A percentile compares a stretch with the other conserved stretches of the same genome.
Evolutionary conservation across 116 monocot species (phyloP).

Genomic region (Posidonia oceanica): DNA sequence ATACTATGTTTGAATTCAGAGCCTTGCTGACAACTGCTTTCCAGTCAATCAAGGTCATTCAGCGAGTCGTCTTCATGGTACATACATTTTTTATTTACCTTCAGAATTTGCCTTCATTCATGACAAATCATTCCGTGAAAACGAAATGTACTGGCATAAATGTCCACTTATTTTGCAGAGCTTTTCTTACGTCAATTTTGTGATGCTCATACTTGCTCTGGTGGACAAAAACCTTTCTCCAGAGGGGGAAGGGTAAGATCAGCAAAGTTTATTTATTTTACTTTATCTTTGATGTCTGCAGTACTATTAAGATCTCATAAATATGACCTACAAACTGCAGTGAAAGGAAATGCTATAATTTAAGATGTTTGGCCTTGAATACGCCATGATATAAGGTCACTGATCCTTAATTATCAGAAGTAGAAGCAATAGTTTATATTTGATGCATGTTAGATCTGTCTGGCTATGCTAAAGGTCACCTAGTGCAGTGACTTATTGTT

Average conservation of each 20-base stretch:
- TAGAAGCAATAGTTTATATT: too few species aligned
- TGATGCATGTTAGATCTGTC: neutral
- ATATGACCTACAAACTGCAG: too few species aligned
- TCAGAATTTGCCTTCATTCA: slow-evolving; percentile 3
- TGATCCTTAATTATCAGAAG: too few species aligned
- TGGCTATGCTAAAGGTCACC: neutral
- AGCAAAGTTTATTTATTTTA: neutral
- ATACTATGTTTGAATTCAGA: slow-evolving; percentile 25
- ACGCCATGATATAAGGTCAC: too few species aligned
- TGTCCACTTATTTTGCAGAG: slow-evolving; percentile 31
- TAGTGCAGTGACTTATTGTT: neutral
- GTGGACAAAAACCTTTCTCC: slow-evolving; percentile 64
- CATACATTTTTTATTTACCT: neutral
- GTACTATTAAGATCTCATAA: too few species aligned
- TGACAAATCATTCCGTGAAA: too few species aligned
- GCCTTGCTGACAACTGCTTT: slow-evolving; percentile 90
- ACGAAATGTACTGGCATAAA: neutral
- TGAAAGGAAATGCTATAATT: too few species aligned
- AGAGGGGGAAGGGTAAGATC: slow-evolving; percentile 65
- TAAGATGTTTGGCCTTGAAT: too few species aligned
- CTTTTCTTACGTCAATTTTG: slow-evolving; percentile 91
- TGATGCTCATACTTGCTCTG: slow-evolving; percentile 81
- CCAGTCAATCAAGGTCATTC: slow-evolving; percentile 46
- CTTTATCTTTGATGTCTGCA: neutral
- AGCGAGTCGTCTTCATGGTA: slow-evolving; percentile 95